Base-by-base conservation (phyloP, 495 filamentous ascomycete genomes). In the Entonaema liquescens region DNA sequence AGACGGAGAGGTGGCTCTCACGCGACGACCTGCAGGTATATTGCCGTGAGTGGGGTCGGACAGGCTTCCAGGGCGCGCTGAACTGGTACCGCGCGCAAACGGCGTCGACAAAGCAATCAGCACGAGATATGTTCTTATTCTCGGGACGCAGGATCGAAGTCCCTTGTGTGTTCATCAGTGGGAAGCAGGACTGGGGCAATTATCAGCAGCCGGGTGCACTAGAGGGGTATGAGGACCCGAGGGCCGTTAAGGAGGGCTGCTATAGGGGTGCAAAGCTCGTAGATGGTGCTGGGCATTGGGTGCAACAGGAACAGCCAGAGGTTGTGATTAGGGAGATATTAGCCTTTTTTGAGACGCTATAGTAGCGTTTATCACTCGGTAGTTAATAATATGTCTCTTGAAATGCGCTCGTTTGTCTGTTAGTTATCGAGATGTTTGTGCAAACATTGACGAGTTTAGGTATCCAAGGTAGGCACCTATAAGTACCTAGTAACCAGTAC, bases 41-140 rank as follows among this genome's bases (percentile, higher is more conserved):
- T 76, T 84, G 82, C 31, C 70, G 77, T 9, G 89, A 91, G 59
- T 91, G 87, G 79, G 65, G 47, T 6, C 83, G 90, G n/a, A 91
- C 84, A n/a, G 87, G 88, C 0, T 92, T 91, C 76, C 89, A 91
- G 77, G 89, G 90, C 2, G 89, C 83, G 0, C 73, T 92, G 75
- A 92, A 91, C 68, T 91, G 89, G 89, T 92, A 91, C 71, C 83
- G 88, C 3, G 85, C 85, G 17, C 80, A 81, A 57, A 91, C 85
- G 6, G 84, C 83, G 59, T 68, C 70, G 21, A 73, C 71, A 29
- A 78, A 84, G 17, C 81, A 79, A 15, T 77, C 81, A 40, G 74
- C 65, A 56, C 77, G 79, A 52, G 90, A 92, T 65, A 71, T 88
- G 59, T 81, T 87, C 21, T 71, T 88, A 1, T 91, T 88, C 76